phyloP scores from a whole-genome alignment of 768 basidiomycete species.

The Pholiota molesta region DNA sequence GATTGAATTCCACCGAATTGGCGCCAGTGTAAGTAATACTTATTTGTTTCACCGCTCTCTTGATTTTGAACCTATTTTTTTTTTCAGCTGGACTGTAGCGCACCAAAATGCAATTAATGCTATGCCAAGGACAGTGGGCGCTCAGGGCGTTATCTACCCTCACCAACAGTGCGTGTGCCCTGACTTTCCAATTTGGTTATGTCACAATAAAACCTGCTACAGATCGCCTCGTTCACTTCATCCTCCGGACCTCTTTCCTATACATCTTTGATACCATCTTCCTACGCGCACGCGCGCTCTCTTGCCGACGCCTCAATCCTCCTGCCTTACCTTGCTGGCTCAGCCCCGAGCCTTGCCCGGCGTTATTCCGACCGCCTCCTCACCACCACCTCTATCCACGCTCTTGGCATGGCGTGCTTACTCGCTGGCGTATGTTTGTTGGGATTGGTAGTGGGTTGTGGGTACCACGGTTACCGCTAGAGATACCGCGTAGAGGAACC shows the following conservation, averaged over 20 bases:
- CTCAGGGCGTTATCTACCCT: conserved; percentile 41
- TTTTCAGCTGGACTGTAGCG: conserved; percentile 29
- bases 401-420: conserved; percentile 25
- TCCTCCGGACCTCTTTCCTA: conserved; percentile 41
- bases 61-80: background rate
- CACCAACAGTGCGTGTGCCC: conserved; percentile 36
- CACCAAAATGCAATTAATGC: conserved; percentile 43
- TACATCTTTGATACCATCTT: conserved; percentile 34
- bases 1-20: conserved; percentile 33
- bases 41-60: background rate
- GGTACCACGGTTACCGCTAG: conserved; percentile 27
- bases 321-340: conserved; percentile 45
- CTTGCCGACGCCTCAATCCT: conserved; percentile 42
- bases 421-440: conserved; percentile 29
- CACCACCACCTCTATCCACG: conserved; percentile 28
- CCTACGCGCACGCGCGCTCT: conserved; percentile 36
- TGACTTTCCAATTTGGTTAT: background rate
- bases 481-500: conserved; percentile 27
- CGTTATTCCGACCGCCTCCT: conserved; percentile 34
- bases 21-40: conserved; percentile 24
- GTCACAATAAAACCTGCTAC: too few relatives aligned
- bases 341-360: conserved; percentile 37
- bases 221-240: conserved; percentile 41
- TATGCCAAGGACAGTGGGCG: conserved; percentile 44
- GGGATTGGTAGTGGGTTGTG: conserved; percentile 33